Base-by-base conservation (phyloP, 176 grass and related monocot species). In the Saccharum spontaneum region DNA sequence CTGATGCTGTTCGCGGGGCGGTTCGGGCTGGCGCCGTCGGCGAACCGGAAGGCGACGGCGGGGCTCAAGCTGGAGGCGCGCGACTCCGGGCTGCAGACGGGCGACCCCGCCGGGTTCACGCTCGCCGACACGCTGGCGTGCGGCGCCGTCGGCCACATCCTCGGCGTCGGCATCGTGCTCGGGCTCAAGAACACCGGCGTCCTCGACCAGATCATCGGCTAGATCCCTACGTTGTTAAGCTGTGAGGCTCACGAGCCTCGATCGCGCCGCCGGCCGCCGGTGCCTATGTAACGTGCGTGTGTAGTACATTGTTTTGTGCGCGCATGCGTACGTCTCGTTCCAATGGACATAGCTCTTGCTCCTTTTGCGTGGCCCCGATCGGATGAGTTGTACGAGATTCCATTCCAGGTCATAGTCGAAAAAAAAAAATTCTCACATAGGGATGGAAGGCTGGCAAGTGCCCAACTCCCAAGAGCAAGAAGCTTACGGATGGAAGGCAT, bases 21-120 rank as follows among this genome's bases (percentile, higher is more conserved):
- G 73, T 98, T 98, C 75, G 97, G 97, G 31, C 88, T 98, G 64
- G 97, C 97, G n/a, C 97, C 97, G 40, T 96, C 97, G 69, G 93
- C 97, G 70, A 98, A 96, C 91, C 68, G 93, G 86, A 95, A 94
- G 83, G 84, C 97, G 17, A 98, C 93, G 45, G 91, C 91, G 10
- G 96, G 96, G 76, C 91, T 95, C n/a, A 94, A 95, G 86, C 88
- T 94, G 24, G 97, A 95, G 88, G 90, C 81, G 33, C 91, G 84
- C 14, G 93, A 98, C 80, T 94, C 97, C 12, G 97, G 97, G 6
- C 91, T 98, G 81, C 97, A 95, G 97, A 95, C 90, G 3, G 93
- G 91, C 43, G 97, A 95, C 80, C 96, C 97, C 5, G 93, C 97
- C 57, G 97, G 97, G 22, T 98, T 98, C 93, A 98, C 96, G 34